A percentile compares a stretch with the other conserved stretches of the same genome.
Conservation (phyloP, 306 rosid genomes). For the Begonia masoniana region DNA sequence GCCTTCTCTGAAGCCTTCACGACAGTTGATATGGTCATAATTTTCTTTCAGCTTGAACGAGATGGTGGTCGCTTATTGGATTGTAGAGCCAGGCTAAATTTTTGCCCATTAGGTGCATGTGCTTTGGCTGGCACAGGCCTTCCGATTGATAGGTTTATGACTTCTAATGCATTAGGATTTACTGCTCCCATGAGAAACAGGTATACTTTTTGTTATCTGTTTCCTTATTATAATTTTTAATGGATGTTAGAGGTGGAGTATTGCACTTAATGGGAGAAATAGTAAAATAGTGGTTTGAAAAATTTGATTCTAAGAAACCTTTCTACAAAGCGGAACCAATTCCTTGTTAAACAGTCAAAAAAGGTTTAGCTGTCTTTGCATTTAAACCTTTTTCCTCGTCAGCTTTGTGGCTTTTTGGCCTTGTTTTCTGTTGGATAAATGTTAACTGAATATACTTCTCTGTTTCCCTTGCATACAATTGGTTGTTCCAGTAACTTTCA, state of each 20-base stretch:
- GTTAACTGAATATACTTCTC: neutral
- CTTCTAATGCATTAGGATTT: constrained; percentile 70
- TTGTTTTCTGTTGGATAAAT: neutral
- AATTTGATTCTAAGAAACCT: no score
- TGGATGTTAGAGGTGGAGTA: no score
- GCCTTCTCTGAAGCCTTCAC: constrained; percentile 1
- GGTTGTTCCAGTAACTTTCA: constrained; percentile 9
- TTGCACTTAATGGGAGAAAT: no score
- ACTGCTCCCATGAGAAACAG: constrained; percentile 90
- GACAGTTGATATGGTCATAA: constrained; percentile 9
- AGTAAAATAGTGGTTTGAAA: no score
- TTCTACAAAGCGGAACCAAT: no score
- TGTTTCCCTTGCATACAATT: neutral
- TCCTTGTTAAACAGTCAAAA: no score
- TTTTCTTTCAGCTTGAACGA: constrained; percentile 66
- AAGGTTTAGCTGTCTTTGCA: no score
- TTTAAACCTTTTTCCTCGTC: no score
- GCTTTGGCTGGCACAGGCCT: constrained; percentile 99
- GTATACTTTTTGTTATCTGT: constrained; percentile 18
- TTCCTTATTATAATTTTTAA: no score
- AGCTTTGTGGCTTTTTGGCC: no score
- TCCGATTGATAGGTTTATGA: constrained; percentile 96
- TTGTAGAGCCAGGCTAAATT: constrained; percentile 81
- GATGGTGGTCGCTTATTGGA: constrained; percentile 79
- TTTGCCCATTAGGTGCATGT: constrained; percentile 88